Evolutionary conservation across 495 filamentous ascomycete species (phyloP).

Genomic region (Neurospora pannonica): DNA sequence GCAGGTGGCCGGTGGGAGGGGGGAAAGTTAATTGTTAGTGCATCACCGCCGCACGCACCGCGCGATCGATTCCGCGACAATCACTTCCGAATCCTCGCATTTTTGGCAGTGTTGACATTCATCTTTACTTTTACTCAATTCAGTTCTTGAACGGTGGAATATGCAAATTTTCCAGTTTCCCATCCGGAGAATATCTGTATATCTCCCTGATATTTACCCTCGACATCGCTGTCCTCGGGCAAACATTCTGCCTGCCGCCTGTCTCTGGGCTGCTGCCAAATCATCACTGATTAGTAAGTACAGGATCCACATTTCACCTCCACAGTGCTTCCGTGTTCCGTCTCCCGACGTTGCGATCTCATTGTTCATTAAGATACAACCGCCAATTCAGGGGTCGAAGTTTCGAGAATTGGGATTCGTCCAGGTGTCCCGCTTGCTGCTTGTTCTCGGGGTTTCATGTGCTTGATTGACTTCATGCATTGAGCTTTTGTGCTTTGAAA

Average conservation of each 20-base stretch:
- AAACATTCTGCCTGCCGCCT: background rate
- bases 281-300: background rate
- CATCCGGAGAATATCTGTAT: no score
- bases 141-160: no score
- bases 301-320: background rate
- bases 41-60: background rate
- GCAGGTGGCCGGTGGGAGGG: background rate
- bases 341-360: background rate
- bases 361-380: background rate
- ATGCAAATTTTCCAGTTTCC: no score
- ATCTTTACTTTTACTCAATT: no score
- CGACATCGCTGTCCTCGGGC: background rate
- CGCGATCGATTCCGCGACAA: background rate
- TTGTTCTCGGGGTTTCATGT: background rate
- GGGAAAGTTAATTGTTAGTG: background rate
- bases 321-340: background rate
- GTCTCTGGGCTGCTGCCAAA: background rate
- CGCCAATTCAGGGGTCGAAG: background rate
- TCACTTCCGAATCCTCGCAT: background rate
- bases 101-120: no score
- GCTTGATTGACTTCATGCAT: background rate
- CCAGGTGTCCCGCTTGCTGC: no score
- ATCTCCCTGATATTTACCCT: no score
- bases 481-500: background rate
- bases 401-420: background rate